Percentiles rank a stretch among this genome's conserved stretches.
Evolutionary conservation across 441 rosid species (phyloP).

Genomic region (Adansonia madagascariensis): DNA sequence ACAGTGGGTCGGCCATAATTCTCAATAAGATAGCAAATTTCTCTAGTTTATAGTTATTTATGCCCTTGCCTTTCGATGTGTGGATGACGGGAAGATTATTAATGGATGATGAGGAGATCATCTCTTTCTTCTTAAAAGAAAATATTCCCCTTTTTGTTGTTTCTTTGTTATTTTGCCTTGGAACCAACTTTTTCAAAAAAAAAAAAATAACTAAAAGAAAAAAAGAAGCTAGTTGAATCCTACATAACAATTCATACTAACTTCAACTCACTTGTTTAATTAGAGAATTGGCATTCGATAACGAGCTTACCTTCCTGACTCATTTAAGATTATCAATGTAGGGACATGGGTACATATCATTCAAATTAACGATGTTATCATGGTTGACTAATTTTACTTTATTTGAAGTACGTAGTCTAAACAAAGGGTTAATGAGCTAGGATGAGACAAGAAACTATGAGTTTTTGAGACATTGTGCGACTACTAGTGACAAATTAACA

Average conservation of each 20-base stretch:
- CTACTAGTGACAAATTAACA: background rate
- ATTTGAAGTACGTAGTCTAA: constrained; percentile 9
- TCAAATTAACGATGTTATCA: background rate
- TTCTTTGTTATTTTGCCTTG: background rate
- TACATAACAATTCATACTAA: constrained; percentile 36
- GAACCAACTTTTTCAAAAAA: constrained; percentile 34
- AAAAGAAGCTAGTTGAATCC: constrained; percentile 40
- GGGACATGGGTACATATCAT: background rate
- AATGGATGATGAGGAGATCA: constrained; percentile 20
- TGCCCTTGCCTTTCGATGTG: constrained; percentile 29
- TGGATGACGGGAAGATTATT: constrained; percentile 26
- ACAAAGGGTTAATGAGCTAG: background rate
- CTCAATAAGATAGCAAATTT: constrained; percentile 20
- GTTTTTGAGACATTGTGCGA: constrained; percentile 8
- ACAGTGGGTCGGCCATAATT: constrained; percentile 50
- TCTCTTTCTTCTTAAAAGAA: background rate
- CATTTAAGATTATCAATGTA: constrained; percentile 13
- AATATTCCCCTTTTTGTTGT: background rate
- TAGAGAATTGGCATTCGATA: background rate
- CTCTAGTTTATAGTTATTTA: background rate
- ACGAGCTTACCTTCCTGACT: constrained; percentile 24
- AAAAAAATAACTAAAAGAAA: background rate
- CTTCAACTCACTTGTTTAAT: constrained; percentile 13
- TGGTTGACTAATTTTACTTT: constrained; percentile 7
- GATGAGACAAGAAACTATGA: constrained; percentile 5